Evolutionary conservation across 2,329 filamentous ascomycete species (phyloP).

Genomic region (Clarireedia monteithiana): DNA sequence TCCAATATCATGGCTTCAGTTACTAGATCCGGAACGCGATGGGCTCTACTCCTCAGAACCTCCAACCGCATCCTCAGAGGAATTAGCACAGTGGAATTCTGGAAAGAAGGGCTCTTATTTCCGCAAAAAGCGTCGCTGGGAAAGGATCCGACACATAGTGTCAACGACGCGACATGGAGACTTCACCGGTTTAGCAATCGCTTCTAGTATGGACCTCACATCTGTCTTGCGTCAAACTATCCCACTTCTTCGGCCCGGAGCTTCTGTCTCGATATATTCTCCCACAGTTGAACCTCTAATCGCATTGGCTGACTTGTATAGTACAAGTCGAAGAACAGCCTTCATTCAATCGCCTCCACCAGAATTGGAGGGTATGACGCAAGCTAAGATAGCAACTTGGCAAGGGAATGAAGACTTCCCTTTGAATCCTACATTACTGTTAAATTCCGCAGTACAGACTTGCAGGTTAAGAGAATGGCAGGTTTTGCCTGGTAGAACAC

Average conservation of each 20-base stretch:
- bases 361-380: conserved; percentile 33
- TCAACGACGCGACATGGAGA: conserved; percentile 66
- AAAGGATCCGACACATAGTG: conserved; percentile 62
- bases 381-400: conserved; percentile 48
- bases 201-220: conserved; percentile 72
- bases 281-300: conserved; percentile 73
- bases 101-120: conserved; percentile 79
- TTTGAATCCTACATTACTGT: conserved; percentile 75
- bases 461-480: conserved; percentile 77
- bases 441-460: conserved; percentile 75
- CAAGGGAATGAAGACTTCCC: conserved; percentile 68
- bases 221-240: conserved; percentile 68
- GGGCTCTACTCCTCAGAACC: conserved; percentile 63
- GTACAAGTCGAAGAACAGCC: conserved; percentile 67
- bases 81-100: conserved; percentile 65
- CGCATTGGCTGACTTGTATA: conserved; percentile 75
- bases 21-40: conserved; percentile 70
- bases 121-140: conserved; percentile 81
- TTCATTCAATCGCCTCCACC: conserved; percentile 52
- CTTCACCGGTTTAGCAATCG: conserved; percentile 78
- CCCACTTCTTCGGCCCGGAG: conserved; percentile 75
- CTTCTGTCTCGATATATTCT: conserved; percentile 78
- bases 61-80: conserved; percentile 47
- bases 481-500: conserved; percentile 82
- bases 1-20: conserved; percentile 84